Percentiles rank a stretch among this genome's conserved stretches.
These are phyloP conservation scores for Aspergillus sp. DNA, from an alignment of 2,329 filamentous ascomycete genomes.

Conservation along the genomic window DNA sequence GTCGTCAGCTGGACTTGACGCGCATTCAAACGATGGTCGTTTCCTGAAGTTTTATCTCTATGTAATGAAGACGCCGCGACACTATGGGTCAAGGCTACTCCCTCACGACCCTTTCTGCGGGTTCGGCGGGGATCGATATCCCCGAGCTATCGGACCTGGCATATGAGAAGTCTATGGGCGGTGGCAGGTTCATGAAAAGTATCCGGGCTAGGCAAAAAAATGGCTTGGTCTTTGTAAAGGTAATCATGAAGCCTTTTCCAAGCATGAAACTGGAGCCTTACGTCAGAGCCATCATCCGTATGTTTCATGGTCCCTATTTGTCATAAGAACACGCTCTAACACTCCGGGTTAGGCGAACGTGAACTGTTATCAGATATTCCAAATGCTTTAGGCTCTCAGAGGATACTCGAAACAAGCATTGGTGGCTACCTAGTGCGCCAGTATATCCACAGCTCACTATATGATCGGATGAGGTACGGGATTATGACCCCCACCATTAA, in stretches of 20 bases:
- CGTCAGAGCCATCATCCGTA: slow-evolving; percentile 72
- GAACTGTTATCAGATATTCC: slow-evolving; percentile 77
- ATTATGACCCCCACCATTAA: not conserved
- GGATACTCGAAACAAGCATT: slow-evolving; percentile 85
- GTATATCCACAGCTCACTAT: slow-evolving; percentile 93
- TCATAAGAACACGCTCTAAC: slow-evolving; percentile 17
- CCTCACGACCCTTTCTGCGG: slow-evolving; percentile 84
- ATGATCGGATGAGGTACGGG: slow-evolving; percentile 75
- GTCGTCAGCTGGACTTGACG: not conserved
- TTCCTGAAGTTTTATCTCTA: not conserved
- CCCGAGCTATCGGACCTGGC: slow-evolving; percentile 86
- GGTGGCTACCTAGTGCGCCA: slow-evolving; percentile 93
- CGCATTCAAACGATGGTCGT: not conserved
- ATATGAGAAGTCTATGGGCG: slow-evolving; percentile 90
- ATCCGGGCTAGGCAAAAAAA: slow-evolving; percentile 87
- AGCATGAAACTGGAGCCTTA: slow-evolving; percentile 78
- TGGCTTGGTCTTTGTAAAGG: slow-evolving; percentile 89
- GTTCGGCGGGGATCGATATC: slow-evolving; percentile 89
- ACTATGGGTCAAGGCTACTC: slow-evolving; percentile 97
- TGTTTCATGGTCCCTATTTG: slow-evolving; percentile 30
- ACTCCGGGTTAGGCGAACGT: slow-evolving; percentile 64
- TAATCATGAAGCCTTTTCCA: slow-evolving; percentile 87
- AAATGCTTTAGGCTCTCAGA: slow-evolving; percentile 87
- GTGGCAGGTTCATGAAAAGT: slow-evolving; percentile 93
- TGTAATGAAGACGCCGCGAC: slow-evolving; percentile 33